Percentiles rank a stretch among this genome's conserved stretches.
Conservation (phyloP, 345 rosid genomes). For the Eucalyptus shirleyi region DNA sequence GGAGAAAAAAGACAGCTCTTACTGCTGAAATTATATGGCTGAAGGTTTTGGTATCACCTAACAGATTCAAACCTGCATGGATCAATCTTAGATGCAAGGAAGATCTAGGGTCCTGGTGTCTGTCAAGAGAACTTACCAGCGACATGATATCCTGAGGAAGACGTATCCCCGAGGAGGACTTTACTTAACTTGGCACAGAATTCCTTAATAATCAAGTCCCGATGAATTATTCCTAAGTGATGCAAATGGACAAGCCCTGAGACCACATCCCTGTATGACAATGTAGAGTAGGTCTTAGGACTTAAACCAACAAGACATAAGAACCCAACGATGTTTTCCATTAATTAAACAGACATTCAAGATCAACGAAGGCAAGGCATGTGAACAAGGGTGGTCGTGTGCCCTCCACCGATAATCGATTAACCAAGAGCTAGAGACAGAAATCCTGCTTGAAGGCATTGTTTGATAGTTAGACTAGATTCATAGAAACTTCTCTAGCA, state of each 20-base stretch:
- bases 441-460: not conserved
- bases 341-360: not conserved
- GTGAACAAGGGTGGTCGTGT: constrained; percentile 28
- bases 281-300: not conserved
- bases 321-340: not conserved
- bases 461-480: not conserved
- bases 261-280: constrained; percentile 59
- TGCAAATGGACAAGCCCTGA: constrained; percentile 83
- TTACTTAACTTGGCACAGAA: constrained; percentile 76
- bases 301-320: not conserved
- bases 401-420: not conserved
- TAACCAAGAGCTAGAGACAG: not conserved
- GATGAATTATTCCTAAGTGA: constrained; percentile 78
- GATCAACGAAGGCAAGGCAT: constrained; percentile 46
- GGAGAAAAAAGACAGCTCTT: not conserved
- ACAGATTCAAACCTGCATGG: not conserved
- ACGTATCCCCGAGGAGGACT: constrained; percentile 58
- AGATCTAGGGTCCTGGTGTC: not conserved
- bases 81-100: not conserved
- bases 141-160: constrained; percentile 65
- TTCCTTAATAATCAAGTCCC: constrained; percentile 64
- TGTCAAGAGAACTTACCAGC: constrained; percentile 37
- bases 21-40: not conserved
- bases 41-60: not conserved
- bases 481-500: not conserved